Evolutionary conservation across 176 grass and related monocot species (phyloP).

Genomic region (Rhynchospora tenuis): DNA sequence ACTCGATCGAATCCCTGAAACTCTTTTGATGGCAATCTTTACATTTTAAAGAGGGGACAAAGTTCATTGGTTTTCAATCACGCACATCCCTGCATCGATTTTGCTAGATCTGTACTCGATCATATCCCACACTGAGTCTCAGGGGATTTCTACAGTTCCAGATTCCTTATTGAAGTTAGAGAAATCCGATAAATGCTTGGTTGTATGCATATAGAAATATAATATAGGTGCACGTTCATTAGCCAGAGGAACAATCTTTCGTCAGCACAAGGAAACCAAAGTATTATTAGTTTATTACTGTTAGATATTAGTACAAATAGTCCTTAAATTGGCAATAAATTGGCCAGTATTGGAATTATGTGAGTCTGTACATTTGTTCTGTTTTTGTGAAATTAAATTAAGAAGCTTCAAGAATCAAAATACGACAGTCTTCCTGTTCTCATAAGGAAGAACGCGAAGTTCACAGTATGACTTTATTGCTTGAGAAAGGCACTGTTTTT

Average conservation of each 20-base stretch:
- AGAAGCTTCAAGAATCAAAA: slow-evolving; percentile 45
- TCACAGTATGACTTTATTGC: slow-evolving; percentile 90
- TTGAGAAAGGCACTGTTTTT: slow-evolving; percentile 83
- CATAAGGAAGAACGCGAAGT: slow-evolving; percentile 77
- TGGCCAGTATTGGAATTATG: slow-evolving; percentile 5
- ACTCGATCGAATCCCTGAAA: slow-evolving; percentile 40
- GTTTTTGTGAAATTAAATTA: slow-evolving; percentile 16
- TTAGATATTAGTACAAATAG: slow-evolving; percentile 9
- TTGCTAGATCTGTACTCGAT: background rate
- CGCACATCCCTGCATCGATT: background rate
- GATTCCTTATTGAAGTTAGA: background rate
- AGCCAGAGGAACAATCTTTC: background rate
- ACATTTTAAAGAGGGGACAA: background rate
- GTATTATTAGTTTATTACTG: background rate
- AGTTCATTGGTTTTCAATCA: background rate
- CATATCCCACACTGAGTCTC: background rate
- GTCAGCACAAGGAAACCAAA: background rate
- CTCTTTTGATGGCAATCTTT: slow-evolving; percentile 21
- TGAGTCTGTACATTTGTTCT: slow-evolving; percentile 15
- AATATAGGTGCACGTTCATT: background rate
- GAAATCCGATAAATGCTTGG: background rate
- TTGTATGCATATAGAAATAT: background rate
- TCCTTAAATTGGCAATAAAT: slow-evolving; percentile 16
- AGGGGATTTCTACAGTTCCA: background rate
- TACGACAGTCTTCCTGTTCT: slow-evolving; percentile 71